Evolutionary conservation across 768 basidiomycete species (phyloP).

Genomic region (Clathrus columnatus): DNA sequence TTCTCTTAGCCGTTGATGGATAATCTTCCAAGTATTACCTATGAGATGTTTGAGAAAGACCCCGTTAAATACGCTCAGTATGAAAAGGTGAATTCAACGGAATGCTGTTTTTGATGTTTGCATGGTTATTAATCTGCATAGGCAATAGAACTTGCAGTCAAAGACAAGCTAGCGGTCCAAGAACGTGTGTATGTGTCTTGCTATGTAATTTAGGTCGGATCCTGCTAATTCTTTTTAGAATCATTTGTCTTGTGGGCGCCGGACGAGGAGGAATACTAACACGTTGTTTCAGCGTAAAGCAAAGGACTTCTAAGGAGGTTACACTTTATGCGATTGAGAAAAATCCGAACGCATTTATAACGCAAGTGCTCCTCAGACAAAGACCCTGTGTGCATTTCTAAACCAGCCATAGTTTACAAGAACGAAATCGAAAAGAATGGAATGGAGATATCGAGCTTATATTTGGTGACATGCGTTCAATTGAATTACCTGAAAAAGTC

Average conservation of each 20-base stretch:
- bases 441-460: conserved; percentile 65
- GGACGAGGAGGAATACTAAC: conserved; percentile 90
- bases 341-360: conserved; percentile 92
- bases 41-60: conserved; percentile 96
- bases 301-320: conserved; percentile 53
- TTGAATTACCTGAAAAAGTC: conserved; percentile 75
- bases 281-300: conserved; percentile 69
- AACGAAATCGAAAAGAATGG: conserved; percentile 78
- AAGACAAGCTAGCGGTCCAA: conserved; percentile 53
- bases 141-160: conserved; percentile 16
- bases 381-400: neutral
- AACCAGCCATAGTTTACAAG: conserved; percentile 60
- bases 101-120: neutral
- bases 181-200: conserved; percentile 44
- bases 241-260: conserved; percentile 88
- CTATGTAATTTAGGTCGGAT: conserved; percentile 5
- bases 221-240: conserved; percentile 32
- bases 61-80: conserved; percentile 94
- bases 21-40: conserved; percentile 89
- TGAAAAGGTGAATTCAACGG: conserved; percentile 58
- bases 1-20: conserved; percentile 83
- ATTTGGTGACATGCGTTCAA: conserved; percentile 90
- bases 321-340: conserved; percentile 88
- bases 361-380: conserved; percentile 44
- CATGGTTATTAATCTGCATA: neutral